Evolutionary conservation across 306 rosid genomes (phyloP), one percentile per base, ranked within the genome.

Genomic region (Coriaria nepalensis): DNA sequence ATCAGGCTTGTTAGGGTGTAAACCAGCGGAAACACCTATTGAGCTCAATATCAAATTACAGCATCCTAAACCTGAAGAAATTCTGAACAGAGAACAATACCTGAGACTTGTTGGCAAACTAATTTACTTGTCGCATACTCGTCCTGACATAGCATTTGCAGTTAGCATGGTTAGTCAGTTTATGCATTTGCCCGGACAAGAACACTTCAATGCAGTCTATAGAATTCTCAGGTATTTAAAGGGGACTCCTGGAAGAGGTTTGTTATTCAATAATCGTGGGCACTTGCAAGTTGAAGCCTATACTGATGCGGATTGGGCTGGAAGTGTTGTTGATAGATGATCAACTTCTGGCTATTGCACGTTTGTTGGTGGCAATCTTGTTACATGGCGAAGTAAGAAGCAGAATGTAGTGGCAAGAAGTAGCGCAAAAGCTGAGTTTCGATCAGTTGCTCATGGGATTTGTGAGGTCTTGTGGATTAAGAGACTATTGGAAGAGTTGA

Each of bases 71-170:
- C 2, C 35, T 7, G 35, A 37, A 37, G 43, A 52, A 6, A 34
- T 42, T 8, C 6, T 8, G 5, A 8, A 52, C 14, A 38, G 9
- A 37, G 56, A 38, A 4, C 43, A 7, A 6, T 52, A 11, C 9
- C 56, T 37, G 13, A 12, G 33, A 5, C 7, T 52, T 2, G 44
- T 38, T 37, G 44, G 56, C 2, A 52, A 44, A 12, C 8, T 52
- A 9, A 52, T 52, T n/a, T 36, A 52, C 13, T 38, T 52, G 2
- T 52, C 44, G 4, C 56, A 52, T 49, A 49, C 54, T 9, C 40
- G 14, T 5, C 44, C 11, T 2, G 5, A 38, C 10, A 52, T 38
- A 52, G 56, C 56, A 0, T 52, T 52, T 38, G 35, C 11, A 11
- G 34, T 37, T 0, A 38, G 56, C 6, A 52, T 52, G 35, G 35